A percentile compares a stretch with the other conserved stretches of the same genome.
Conservation (phyloP, 768 basidiomycete genomes). For the Boletus coccyginus region DNA sequence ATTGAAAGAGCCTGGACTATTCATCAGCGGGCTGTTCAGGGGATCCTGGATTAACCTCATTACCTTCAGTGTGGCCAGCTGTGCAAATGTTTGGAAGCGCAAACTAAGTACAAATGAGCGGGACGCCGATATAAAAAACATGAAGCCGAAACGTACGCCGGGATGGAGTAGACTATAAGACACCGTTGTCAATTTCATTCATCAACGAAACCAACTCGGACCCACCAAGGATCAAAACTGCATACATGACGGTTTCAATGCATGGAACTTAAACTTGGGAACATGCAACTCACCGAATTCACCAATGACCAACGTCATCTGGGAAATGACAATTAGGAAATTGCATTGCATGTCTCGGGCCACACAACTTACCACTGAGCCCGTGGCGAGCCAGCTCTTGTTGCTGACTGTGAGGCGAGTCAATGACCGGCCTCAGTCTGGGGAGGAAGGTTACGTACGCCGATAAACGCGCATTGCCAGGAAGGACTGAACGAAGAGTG, state of each 20-base stretch:
- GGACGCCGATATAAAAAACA: background rate
- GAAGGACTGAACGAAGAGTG: conserved; percentile 57
- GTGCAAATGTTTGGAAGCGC: conserved; percentile 40
- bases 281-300: conserved; percentile 38
- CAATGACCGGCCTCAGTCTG: background rate
- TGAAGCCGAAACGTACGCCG: conserved; percentile 33
- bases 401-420: conserved; percentile 45
- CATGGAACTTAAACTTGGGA: too few species aligned
- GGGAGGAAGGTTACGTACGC: conserved; percentile 29
- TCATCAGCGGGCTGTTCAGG: background rate
- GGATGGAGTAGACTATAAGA: conserved; percentile 33
- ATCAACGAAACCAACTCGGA: background rate
- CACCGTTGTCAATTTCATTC: conserved; percentile 1
- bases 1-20: conserved; percentile 40
- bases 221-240: conserved; percentile 38
- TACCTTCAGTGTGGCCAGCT: conserved; percentile 48
- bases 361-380: conserved; percentile 29
- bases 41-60: background rate
- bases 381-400: conserved; percentile 41
- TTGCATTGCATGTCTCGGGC: background rate
- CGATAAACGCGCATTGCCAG: conserved; percentile 52
- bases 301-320: conserved; percentile 35
- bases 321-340: background rate
- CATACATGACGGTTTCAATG: conserved; percentile 7
- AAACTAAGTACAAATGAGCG: conserved; percentile 34